Percentiles rank a stretch among this genome's conserved stretches.
phyloP scores from a whole-genome alignment of 108 stramenopile species.

The Nitzschia sp. region DNA sequence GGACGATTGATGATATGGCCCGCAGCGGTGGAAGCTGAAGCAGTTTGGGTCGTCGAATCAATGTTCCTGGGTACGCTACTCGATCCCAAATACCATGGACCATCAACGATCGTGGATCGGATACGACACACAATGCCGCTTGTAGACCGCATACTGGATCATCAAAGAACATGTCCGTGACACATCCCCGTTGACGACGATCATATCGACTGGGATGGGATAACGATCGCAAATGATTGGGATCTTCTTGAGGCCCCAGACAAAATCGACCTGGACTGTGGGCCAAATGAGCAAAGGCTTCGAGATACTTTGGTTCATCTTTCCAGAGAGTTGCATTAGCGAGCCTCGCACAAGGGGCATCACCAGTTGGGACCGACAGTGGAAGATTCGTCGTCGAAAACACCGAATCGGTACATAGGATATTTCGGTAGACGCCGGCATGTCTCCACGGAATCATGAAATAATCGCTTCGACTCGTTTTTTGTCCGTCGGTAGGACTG shows the following conservation, averaged over 20 bases:
- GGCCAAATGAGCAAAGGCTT: slow-evolving; percentile 47
- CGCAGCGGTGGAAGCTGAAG: slow-evolving; percentile 9
- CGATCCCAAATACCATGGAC: slow-evolving; percentile 67
- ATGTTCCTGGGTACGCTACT: slow-evolving; percentile 47
- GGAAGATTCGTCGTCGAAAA: neutral
- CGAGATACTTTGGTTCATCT: slow-evolving; percentile 50
- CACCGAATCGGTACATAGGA: slow-evolving; percentile 49
- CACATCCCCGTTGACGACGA: slow-evolving; percentile 18
- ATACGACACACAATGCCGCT: slow-evolving; percentile 46
- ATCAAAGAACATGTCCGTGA: slow-evolving; percentile 61
- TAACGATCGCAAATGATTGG: slow-evolving; percentile 35
- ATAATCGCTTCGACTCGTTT: neutral
- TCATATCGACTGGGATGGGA: slow-evolving; percentile 21
- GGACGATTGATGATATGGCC: neutral
- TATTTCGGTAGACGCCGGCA: slow-evolving; percentile 41
- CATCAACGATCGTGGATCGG: slow-evolving; percentile 48
- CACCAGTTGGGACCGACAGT: neutral
- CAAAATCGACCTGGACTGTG: slow-evolving; percentile 43
- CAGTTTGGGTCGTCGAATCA: slow-evolving; percentile 46
- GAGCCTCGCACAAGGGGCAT: too few species aligned
- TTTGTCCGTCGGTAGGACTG: neutral
- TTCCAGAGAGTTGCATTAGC: slow-evolving; percentile 32
- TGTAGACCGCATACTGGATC: slow-evolving; percentile 41
- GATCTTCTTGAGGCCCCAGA: slow-evolving; percentile 64
- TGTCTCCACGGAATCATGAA: slow-evolving; percentile 26